A percentile compares a stretch with the other conserved stretches of the same genome.
These are phyloP conservation scores for Chlamydomonas urium DNA, from an alignment of 139 green algal species.

Conservation along the genomic window DNA sequence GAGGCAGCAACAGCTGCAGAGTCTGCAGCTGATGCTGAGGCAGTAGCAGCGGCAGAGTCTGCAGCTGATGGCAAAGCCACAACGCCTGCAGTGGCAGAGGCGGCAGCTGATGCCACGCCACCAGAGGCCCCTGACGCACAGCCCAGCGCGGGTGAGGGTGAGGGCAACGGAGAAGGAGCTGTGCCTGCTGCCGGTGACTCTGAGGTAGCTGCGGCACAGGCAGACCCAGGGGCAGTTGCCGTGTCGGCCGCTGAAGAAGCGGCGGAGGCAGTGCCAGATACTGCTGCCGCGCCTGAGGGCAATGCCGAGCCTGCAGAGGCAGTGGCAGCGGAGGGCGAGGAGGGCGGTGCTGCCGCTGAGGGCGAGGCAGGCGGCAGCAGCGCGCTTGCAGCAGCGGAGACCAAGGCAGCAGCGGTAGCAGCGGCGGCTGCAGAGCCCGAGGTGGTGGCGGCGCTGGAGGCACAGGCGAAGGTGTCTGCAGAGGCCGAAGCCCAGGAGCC, in stretches of 20 bases:
- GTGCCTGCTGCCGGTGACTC: background rate
- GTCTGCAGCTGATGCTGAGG: background rate
- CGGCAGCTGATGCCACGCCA: background rate
- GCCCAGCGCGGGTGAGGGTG: background rate
- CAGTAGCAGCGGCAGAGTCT: conserved; percentile 7
- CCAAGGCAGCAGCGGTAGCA: too few species aligned
- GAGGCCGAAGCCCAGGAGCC: too few species aligned
- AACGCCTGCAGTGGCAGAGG: background rate
- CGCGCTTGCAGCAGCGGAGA: too few species aligned
- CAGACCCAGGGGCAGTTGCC: background rate
- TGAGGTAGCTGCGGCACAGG: background rate
- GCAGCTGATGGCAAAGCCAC: conserved; percentile 5
- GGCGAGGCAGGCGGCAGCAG: too few species aligned
- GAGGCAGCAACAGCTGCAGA: conserved; percentile 2
- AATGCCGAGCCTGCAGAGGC: background rate
- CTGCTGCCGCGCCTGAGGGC: conserved; percentile 12
- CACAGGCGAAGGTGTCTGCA: too few species aligned
- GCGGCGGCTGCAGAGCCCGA: background rate
- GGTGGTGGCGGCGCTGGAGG: background rate
- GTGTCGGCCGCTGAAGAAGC: background rate
- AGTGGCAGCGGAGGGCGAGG: background rate
- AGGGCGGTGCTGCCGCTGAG: background rate
- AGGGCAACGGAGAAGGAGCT: background rate
- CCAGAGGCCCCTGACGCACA: background rate
- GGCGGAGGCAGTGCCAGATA: background rate